Evolutionary conservation across 1,284 basidiomycete genomes (phyloP), one percentile per base, ranked within the genome.

Genomic region (Bjerkandera adusta): DNA sequence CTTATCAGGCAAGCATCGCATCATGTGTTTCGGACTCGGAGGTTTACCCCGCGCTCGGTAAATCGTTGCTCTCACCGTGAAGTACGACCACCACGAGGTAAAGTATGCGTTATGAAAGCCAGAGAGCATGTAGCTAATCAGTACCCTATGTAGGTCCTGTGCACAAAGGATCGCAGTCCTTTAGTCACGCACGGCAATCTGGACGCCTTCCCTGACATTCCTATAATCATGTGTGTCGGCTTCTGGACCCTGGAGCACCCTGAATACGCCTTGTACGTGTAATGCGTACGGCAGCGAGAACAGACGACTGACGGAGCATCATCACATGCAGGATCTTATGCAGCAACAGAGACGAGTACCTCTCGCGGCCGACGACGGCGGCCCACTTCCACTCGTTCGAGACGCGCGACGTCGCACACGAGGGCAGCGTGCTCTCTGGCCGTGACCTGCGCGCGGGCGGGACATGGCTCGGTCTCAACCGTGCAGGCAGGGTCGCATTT

Each of bases 211-310:
- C n/a, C n/a, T n/a, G n/a, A n/a, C n/a, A n/a, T n/a, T n/a, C n/a
- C n/a, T n/a, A n/a, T n/a, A n/a, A 45, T 24, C 22, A 89, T 91
- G 88, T 91, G 88, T 63, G 77, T 90, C 55, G 84, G 73, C 38
- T 75, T 88, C 59, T 90, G 83, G 81, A 77, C 85, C 41, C 70
- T 89, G 4, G 75, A 85, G 43, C 82, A 87, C 59, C 79, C 81
- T 22, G 77, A 82, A 39, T 91, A 89, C 61, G 79, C 87, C 11
- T 71, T 91, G 88, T 89, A 65, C 67, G 88, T 76, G 44, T 41
- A 26, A n/a, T 29, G 27, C 39, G 16, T 15, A 18, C 27, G 16
- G 10, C 26, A 3, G 4, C 3, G 6, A 10, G 16, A 15, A n/a
- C n/a, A n/a, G n/a, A n/a, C n/a, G n/a, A n/a, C n/a, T n/a, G n/a